Evolutionary conservation across 1,139 yeast species (phyloP).

Genomic region (Lodderomyces margitis): DNA sequence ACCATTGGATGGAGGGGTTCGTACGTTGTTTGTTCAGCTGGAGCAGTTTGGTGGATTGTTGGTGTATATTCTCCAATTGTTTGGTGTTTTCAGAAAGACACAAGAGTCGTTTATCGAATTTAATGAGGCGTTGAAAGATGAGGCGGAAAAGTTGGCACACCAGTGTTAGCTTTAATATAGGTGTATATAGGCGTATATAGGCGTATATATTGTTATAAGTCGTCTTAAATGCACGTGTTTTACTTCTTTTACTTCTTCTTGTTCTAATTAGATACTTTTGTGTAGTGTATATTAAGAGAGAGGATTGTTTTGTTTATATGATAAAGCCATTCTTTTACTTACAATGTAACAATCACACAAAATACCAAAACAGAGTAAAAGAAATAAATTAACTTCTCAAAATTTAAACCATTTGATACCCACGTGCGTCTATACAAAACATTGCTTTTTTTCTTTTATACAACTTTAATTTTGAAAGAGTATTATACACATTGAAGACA

Average conservation of each 20-base stretch:
- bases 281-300: too few relatives aligned
- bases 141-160: conserved; percentile 9
- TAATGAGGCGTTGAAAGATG: conserved; percentile 16
- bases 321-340: too few relatives aligned
- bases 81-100: conserved; percentile 14
- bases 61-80: conserved; percentile 10
- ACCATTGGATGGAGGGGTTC: conserved; percentile 12
- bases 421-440: too few relatives aligned
- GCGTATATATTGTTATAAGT: too few relatives aligned
- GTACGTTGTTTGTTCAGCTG: conserved; percentile 15
- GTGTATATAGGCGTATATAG: too few relatives aligned
- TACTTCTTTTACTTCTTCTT: not conserved
- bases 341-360: not conserved
- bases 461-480: too few relatives aligned
- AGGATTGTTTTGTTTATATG: too few relatives aligned
- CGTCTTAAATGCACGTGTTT: not conserved
- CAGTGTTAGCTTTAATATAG: too few relatives aligned
- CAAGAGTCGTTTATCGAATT: conserved; percentile 13
- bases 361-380: not conserved
- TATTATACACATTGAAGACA: too few relatives aligned
- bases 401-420: not conserved
- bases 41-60: conserved; percentile 19
- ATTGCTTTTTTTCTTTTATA: too few relatives aligned
- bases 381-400: too few relatives aligned
- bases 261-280: not conserved